Percentiles rank a stretch among this genome's conserved stretches.
Evolutionary conservation across 2,329 filamentous ascomycete genomes (phyloP).

Genomic region (Onygenales sp.): DNA sequence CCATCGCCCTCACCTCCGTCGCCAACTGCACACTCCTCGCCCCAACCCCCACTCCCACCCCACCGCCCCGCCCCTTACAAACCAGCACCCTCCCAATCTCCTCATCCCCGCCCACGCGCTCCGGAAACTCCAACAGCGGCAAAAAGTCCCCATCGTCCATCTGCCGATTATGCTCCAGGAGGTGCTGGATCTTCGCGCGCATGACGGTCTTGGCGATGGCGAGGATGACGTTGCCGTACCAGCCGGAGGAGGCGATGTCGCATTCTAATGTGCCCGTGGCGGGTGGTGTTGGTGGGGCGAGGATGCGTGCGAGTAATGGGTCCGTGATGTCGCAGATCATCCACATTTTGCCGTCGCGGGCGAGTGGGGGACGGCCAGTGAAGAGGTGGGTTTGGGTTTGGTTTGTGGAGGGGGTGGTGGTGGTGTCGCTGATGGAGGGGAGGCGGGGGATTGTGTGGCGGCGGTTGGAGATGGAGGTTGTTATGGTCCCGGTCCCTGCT

Average conservation of each 20-base stretch:
- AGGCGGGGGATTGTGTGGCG: constrained; percentile 17
- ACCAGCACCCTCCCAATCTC: constrained; percentile 5
- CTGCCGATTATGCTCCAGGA: constrained; percentile 36
- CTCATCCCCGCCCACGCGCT: constrained; percentile 18
- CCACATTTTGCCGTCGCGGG: constrained; percentile 80
- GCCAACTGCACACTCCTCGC: constrained; percentile 21
- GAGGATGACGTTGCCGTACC: constrained; percentile 74
- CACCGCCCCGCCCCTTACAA: constrained; percentile 19
- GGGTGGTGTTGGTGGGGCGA: constrained; percentile 53
- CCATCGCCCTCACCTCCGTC: constrained; percentile 26
- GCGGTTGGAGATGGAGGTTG: constrained; percentile 15
- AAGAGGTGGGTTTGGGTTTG: constrained; percentile 55
- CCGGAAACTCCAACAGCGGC: constrained; percentile 29
- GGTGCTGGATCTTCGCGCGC: constrained; percentile 70
- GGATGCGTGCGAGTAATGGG: constrained; percentile 57
- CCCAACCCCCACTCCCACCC: constrained; percentile 12
- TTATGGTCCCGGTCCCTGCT: constrained; percentile 4
- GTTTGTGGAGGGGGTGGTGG: not conserved
- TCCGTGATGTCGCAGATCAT: constrained; percentile 90
- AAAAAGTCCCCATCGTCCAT: constrained; percentile 25
- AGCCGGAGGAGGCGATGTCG: constrained; percentile 60
- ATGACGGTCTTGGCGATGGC: constrained; percentile 79
- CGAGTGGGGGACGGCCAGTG: constrained; percentile 61
- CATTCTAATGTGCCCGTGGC: constrained; percentile 33
- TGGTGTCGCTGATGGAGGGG: constrained; percentile 7